Conservation (phyloP, 164 flowering plant species). For the Platanus orientalis region DNA sequence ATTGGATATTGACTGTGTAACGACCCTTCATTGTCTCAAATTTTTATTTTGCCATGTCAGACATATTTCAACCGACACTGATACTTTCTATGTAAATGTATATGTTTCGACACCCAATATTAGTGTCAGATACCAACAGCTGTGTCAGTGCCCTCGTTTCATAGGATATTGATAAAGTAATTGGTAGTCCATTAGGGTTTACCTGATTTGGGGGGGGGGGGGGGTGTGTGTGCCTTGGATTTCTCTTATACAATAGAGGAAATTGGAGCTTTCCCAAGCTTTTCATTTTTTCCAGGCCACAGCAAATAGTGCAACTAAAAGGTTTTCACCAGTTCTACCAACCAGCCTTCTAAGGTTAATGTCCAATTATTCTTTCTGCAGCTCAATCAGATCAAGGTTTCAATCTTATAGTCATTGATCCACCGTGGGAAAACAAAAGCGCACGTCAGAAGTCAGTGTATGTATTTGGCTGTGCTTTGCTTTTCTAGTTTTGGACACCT, state of each 20-base stretch:
- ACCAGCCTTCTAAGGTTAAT: slow-evolving; percentile 3
- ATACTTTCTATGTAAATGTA: too few species aligned
- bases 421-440: slow-evolving; percentile 97
- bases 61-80: too few species aligned
- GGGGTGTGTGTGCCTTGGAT: not conserved
- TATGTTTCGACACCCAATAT: too few species aligned
- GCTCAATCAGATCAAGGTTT: slow-evolving; percentile 56
- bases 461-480: slow-evolving; percentile 12
- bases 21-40: too few species aligned
- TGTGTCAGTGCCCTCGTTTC: too few species aligned
- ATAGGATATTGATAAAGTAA: too few species aligned
- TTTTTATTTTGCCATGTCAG: too few species aligned
- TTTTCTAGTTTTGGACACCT: not conserved
- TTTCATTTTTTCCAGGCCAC: not conserved
- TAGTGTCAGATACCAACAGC: too few species aligned
- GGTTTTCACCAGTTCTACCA: not conserved
- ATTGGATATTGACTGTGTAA: too few species aligned
- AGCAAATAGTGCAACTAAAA: not conserved
- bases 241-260: not conserved
- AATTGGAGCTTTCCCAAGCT: not conserved
- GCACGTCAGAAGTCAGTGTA: slow-evolving; percentile 74
- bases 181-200: not conserved
- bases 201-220: not conserved
- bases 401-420: slow-evolving; percentile 85
- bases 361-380: slow-evolving; percentile 23